Evolutionary conservation across 2,329 filamentous ascomycete genomes (phyloP).

Genomic region (Fulvia fulva): DNA sequence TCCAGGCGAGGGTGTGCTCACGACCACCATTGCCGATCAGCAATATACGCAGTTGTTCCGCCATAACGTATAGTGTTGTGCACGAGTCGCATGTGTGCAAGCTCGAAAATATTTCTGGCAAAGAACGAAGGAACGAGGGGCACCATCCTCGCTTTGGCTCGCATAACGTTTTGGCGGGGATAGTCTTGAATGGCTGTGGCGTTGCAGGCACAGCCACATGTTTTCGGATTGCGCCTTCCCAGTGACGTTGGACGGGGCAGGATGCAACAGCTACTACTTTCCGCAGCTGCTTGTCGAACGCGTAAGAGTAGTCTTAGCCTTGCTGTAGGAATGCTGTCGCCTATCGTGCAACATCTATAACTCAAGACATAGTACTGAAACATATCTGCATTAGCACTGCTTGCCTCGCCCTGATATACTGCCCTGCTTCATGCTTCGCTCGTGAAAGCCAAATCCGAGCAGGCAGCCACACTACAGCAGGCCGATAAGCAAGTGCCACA

Average conservation of each 20-base stretch:
- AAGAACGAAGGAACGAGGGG: not conserved
- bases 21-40: conserved; percentile 91
- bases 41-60: conserved; percentile 60
- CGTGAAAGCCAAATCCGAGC: conserved; percentile 4
- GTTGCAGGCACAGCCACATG: not conserved
- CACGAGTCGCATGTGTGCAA: conserved; percentile 1
- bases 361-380: not conserved
- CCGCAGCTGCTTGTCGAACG: not conserved
- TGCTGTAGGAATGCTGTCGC: conserved; percentile 3
- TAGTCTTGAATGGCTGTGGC: no score
- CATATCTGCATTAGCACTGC: not conserved
- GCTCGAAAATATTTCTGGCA: not conserved
- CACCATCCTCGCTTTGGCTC: not conserved
- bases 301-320: not conserved
- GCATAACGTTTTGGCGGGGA: not conserved
- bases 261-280: not conserved
- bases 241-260: not conserved
- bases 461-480: conserved; percentile 2
- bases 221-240: not conserved
- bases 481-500: not conserved
- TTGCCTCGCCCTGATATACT: not conserved
- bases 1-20: conserved; percentile 94
- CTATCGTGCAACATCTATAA: not conserved
- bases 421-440: not conserved
- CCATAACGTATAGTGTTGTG: conserved; percentile 3